Evolutionary conservation across 345 rosid species (phyloP).

Genomic region (Kernera saxatilis): DNA sequence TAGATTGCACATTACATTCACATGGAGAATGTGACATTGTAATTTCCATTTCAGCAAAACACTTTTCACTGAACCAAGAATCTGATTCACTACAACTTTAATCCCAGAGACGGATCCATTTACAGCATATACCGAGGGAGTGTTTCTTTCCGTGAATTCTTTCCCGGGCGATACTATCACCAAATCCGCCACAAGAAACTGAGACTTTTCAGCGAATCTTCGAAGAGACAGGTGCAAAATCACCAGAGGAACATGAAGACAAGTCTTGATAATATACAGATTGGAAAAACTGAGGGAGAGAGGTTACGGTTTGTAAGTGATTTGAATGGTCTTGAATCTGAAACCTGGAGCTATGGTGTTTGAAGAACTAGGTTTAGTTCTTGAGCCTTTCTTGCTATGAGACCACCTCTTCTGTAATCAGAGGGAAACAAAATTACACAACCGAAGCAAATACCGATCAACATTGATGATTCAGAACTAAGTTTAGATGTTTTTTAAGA

Average conservation of each 20-base stretch:
- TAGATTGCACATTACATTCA: slow-evolving; percentile 19
- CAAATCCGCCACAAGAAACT: slow-evolving; percentile 14
- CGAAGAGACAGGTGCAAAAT: slow-evolving; percentile 6
- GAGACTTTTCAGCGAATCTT: not conserved
- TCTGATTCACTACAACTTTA: not conserved
- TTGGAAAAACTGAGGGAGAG: not conserved
- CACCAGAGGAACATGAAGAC: slow-evolving; percentile 7
- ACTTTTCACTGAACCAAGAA: not conserved
- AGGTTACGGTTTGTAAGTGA: not conserved
- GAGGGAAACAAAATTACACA: not conserved
- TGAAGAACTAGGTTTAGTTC: slow-evolving; percentile 84
- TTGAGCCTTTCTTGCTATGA: slow-evolving; percentile 55
- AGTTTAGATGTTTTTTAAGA: not conserved
- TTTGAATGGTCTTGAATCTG: slow-evolving; percentile 3
- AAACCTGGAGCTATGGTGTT: slow-evolving; percentile 35
- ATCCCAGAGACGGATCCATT: slow-evolving; percentile 1
- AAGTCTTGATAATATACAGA: slow-evolving; percentile 18
- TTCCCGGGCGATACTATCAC: not conserved
- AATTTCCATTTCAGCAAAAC: not conserved
- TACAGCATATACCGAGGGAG: slow-evolving; percentile 13
- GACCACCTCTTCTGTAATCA: slow-evolving; percentile 71
- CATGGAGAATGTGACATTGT: slow-evolving; percentile 15
- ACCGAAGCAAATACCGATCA: not conserved
- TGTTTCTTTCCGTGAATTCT: not conserved
- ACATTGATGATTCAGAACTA: not conserved